Evolutionary conservation across 2,329 filamentous ascomycete genomes (phyloP), one percentile per base, ranked within the genome.

Genomic region (Hirsutella rhossiliensis): DNA sequence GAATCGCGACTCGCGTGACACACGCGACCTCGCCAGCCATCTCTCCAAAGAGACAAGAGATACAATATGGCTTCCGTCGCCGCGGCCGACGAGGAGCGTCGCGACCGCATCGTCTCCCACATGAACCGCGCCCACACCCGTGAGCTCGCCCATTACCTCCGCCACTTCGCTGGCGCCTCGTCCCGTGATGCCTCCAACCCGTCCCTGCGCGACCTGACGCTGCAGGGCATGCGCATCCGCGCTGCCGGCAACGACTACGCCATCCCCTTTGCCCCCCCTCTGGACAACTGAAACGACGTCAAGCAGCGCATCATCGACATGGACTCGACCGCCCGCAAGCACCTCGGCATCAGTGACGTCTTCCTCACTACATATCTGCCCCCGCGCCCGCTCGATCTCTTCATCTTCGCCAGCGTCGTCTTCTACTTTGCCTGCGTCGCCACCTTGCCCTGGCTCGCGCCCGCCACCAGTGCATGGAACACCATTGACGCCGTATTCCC

Each of bases 61-160:
- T 8, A 31, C 29, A 31, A 31, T 8, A 60, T 58, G 57, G 34
- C 47, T 15, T 37, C 43, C 30, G 29, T 39, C 29, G 45, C 50
- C 13, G 51, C 52, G 17, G 41, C 52, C n/a, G 58, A 62, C 19
- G 54, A 54, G 40, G 54, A 53, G 31, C 52, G 56, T 46, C 62
- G 58, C 40, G 51, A 53, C 34, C 62, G 64, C 52, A 67, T 68
- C 61, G 76, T 90, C 57, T 71, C 71, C 30, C 89, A 96, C 69
- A 92, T 96, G 86, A 95, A 96, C 66, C 68, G 69, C 38, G 84
- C 90, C 62, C 90, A 95, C 65, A 68, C 73, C 42, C 73, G 78
- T 53, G 86, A 87, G 46, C 78, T 95, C 41, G 67, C 75, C 45
- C 74, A 83, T 57, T 94, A 89, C 63, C 76, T 94, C n/a, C 80